phyloP scores from a whole-genome alignment of 148 eudicot genomes.

The Chenopodium album region DNA sequence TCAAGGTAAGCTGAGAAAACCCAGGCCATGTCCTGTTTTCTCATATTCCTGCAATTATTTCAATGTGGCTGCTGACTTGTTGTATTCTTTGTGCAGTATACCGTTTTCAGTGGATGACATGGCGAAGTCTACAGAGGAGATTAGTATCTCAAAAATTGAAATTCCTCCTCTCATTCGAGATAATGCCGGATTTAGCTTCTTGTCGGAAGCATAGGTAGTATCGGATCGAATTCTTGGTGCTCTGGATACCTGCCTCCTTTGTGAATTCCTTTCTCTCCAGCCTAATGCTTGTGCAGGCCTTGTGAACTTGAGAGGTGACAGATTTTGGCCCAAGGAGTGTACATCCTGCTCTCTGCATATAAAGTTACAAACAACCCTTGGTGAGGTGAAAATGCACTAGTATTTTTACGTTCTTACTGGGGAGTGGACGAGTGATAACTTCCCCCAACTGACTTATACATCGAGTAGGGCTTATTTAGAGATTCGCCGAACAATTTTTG shows the following conservation, averaged over 20 bases:
- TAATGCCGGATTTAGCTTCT: conserved; percentile 74
- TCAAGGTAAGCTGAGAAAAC: conserved; percentile 50
- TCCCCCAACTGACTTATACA: background rate
- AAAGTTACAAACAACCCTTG: background rate
- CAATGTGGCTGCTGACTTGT: conserved; percentile 14
- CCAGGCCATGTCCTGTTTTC: background rate
- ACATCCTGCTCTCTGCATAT: conserved; percentile 1
- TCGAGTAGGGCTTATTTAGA: background rate
- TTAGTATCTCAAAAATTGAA: conserved; percentile 66
- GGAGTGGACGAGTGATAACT: background rate
- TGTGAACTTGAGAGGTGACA: background rate
- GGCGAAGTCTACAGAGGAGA: conserved; percentile 71
- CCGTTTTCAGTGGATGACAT: conserved; percentile 88
- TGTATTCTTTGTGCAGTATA: conserved; percentile 49
- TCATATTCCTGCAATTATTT: background rate
- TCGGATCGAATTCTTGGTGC: background rate
- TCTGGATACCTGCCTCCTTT: background rate
- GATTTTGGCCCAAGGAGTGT: conserved; percentile 8
- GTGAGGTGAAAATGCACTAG: background rate
- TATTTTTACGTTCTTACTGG: background rate
- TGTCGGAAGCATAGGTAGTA: conserved; percentile 32
- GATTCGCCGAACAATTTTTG: background rate
- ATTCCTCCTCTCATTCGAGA: conserved; percentile 87
- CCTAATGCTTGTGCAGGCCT: background rate
- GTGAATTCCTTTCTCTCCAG: conserved; percentile 1